Conservation (phyloP, 2,329 filamentous ascomycete species). For the Colletotrichum sp. region DNA sequence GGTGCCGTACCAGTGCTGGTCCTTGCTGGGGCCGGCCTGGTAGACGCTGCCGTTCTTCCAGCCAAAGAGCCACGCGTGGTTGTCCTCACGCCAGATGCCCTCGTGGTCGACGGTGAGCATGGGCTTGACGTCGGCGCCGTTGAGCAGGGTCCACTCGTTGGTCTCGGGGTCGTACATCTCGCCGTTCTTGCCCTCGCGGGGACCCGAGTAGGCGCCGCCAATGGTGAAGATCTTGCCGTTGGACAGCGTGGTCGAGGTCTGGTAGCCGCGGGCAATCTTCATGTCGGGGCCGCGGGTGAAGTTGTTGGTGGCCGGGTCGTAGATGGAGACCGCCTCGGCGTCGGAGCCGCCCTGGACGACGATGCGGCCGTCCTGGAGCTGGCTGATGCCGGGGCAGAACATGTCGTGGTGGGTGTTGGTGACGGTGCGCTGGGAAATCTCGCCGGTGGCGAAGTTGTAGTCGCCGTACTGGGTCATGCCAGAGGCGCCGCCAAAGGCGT, state of each 20-base stretch:
- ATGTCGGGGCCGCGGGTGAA: constrained; percentile 48
- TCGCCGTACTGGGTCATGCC: constrained; percentile 25
- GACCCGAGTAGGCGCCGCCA: constrained; percentile 59
- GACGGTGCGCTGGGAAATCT: constrained; percentile 34
- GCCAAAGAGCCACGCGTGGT: constrained; percentile 36
- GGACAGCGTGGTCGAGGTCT: constrained; percentile 52
- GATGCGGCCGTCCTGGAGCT: constrained; percentile 51
- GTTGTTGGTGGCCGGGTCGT: constrained; percentile 37
- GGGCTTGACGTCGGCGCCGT: constrained; percentile 45
- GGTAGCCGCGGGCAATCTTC: constrained; percentile 56
- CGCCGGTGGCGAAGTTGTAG: constrained; percentile 25
- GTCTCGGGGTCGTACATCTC: constrained; percentile 54
- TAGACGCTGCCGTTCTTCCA: constrained; percentile 55
- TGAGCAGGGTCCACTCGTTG: constrained; percentile 51
- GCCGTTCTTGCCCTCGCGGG: constrained; percentile 55
- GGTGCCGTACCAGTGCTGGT: constrained; percentile 63
- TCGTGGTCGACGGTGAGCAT: constrained; percentile 56
- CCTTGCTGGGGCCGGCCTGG: constrained; percentile 58
- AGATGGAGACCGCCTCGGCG: constrained; percentile 52
- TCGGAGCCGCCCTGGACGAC: constrained; percentile 60
- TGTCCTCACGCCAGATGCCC: constrained; percentile 51
- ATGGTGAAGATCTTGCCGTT: constrained; percentile 63
- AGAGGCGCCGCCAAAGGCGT: constrained; percentile 25
- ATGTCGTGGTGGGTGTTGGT: constrained; percentile 55
- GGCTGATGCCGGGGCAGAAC: constrained; percentile 61